Evolutionary conservation across 345 rosid genomes (phyloP).

Genomic region (Citrus cavaleriei): DNA sequence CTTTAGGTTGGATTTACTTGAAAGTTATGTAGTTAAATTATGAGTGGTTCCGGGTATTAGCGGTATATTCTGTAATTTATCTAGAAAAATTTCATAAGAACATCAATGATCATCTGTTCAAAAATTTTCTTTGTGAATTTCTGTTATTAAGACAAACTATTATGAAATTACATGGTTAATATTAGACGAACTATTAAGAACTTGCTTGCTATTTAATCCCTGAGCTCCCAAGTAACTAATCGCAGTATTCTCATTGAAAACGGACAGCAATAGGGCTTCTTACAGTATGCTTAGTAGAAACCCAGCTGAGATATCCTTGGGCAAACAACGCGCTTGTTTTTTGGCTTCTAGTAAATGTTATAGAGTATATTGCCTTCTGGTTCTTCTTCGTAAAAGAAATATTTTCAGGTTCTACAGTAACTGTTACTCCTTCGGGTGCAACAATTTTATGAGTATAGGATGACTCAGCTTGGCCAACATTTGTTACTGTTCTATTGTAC

Average conservation of each 20-base stretch:
- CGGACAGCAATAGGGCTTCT: neutral
- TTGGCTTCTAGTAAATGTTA: conserved; percentile 13
- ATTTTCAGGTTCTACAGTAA: neutral
- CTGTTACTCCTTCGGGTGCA: conserved; percentile 20
- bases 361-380: conserved; percentile 20
- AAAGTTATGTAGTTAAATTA: too few relatives aligned
- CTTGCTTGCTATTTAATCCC: neutral
- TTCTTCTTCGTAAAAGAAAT: conserved; percentile 11
- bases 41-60: neutral
- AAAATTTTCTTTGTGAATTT: neutral
- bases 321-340: neutral
- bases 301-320: neutral
- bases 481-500: conserved; percentile 39
- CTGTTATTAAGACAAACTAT: neutral
- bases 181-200: too few relatives aligned
- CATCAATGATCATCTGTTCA: neutral
- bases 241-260: neutral
- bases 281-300: neutral
- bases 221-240: neutral
- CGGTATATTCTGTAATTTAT: neutral
- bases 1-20: neutral
- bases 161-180: too few relatives aligned
- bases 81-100: neutral
- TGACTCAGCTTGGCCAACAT: conserved; percentile 32
- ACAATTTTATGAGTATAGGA: conserved; percentile 19